Percentiles rank a stretch among this genome's conserved stretches.
Evolutionary conservation across 352 stramenopile species (phyloP).

Genomic region (Pythium phragmitis): DNA sequence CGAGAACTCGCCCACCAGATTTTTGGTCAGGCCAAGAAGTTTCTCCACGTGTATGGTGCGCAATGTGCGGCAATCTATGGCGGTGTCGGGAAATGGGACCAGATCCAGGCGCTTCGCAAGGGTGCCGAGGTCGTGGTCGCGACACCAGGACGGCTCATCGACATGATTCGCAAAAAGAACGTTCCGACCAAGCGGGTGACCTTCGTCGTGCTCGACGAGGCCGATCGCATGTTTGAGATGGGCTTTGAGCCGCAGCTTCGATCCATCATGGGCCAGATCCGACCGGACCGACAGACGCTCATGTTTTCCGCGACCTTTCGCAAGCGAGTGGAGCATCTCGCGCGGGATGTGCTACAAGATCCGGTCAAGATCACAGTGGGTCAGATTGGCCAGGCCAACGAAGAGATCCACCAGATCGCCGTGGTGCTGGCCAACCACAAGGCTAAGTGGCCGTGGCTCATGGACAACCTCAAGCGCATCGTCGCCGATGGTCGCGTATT

Average conservation of each 20-base stretch:
- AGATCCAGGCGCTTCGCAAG: conserved; percentile 73
- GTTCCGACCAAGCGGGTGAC: conserved; percentile 69
- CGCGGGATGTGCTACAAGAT: conserved; percentile 74
- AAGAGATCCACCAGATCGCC: conserved; percentile 86
- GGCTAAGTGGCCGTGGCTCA: conserved; percentile 88
- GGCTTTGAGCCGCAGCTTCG: conserved; percentile 83
- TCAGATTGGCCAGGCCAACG: conserved; percentile 80
- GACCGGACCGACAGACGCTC: conserved; percentile 82
- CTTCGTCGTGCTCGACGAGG: conserved; percentile 88
- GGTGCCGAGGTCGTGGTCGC: conserved; percentile 78
- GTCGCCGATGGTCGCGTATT: conserved; percentile 75
- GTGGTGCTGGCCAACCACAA: conserved; percentile 72
- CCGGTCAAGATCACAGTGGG: conserved; percentile 86
- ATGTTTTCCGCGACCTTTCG: conserved; percentile 89
- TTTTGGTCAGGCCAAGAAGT: conserved; percentile 82
- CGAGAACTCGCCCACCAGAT: conserved; percentile 86
- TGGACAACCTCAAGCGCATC: conserved; percentile 53
- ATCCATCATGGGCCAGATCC: conserved; percentile 81
- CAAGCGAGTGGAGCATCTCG: conserved; percentile 62
- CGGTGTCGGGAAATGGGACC: conserved; percentile 82
- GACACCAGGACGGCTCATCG: conserved; percentile 78
- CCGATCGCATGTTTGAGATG: conserved; percentile 90
- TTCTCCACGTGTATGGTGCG: conserved; percentile 60
- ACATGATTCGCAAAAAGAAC: conserved; percentile 78
- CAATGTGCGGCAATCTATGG: conserved; percentile 80